Evolutionary conservation across 2,329 filamentous ascomycete species (phyloP).

Genomic region (Kalaharituber pfeilii): DNA sequence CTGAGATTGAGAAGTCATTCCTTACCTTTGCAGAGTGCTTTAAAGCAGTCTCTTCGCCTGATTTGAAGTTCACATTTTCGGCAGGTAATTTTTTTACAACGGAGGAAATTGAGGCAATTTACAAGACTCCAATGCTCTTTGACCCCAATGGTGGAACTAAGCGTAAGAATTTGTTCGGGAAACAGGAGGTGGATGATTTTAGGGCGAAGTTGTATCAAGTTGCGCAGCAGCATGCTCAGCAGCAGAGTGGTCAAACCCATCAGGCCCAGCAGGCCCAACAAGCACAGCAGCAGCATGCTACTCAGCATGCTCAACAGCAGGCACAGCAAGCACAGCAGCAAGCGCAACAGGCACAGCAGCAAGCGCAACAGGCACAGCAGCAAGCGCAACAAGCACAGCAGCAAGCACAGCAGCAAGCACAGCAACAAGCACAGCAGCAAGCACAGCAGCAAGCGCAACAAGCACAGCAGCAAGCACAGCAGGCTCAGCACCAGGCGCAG

Average conservation of each 20-base stretch:
- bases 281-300: slow-evolving; percentile 1
- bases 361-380: slow-evolving; percentile 14
- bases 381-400: background rate
- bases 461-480: slow-evolving; percentile 58
- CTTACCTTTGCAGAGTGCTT: background rate
- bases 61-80: slow-evolving; percentile 17
- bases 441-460: slow-evolving; percentile 41
- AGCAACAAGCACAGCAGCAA: slow-evolving; percentile 39
- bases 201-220: background rate
- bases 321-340: slow-evolving; percentile 12
- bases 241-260: too few relatives aligned
- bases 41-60: background rate
- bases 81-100: slow-evolving; percentile 14
- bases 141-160: slow-evolving; percentile 68
- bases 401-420: background rate
- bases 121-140: slow-evolving; percentile 58
- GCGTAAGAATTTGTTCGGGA: slow-evolving; percentile 44
- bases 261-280: background rate
- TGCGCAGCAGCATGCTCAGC: slow-evolving; percentile 15
- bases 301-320: slow-evolving; percentile 4
- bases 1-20: background rate
- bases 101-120: slow-evolving; percentile 25
- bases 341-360: slow-evolving; percentile 14
- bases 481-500: slow-evolving; percentile 48
- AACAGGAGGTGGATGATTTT: background rate